A percentile compares a stretch with the other conserved stretches of the same genome.
Evolutionary conservation across 2,329 filamentous ascomycete species (phyloP).

Genomic region (Fusarium sp.): DNA sequence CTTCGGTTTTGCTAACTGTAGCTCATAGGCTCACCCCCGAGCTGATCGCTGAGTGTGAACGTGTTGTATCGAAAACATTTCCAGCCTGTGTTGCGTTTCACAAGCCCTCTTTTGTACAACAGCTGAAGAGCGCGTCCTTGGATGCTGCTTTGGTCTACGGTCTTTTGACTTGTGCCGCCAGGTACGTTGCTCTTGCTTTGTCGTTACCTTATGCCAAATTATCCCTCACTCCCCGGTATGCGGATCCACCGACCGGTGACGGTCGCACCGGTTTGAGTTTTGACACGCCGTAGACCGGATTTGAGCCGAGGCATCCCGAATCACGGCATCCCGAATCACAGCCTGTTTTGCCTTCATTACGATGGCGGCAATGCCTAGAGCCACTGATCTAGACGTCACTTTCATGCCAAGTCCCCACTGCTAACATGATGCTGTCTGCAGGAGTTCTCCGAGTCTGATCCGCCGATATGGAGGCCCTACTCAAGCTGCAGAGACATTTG

Average conservation of each 20-base stretch:
- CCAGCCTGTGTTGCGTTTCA: constrained; percentile 71
- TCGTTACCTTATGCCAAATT: not conserved
- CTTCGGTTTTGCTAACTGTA: constrained; percentile 39
- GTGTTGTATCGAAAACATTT: constrained; percentile 69
- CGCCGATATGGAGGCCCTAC: constrained; percentile 68
- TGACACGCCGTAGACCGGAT: constrained; percentile 26
- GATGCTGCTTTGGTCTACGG: constrained; percentile 68
- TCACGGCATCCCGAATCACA: constrained; percentile 25
- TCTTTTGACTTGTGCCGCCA: constrained; percentile 65
- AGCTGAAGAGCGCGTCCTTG: constrained; percentile 66
- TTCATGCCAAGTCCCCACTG: not conserved
- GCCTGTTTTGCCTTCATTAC: not conserved
- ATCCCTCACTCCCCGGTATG: constrained; percentile 35
- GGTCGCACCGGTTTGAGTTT: constrained; percentile 32
- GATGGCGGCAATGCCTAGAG: not conserved
- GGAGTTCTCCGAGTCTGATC: constrained; percentile 66
- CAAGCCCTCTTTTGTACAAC: constrained; percentile 70
- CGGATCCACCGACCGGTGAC: constrained; percentile 42
- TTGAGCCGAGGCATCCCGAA: constrained; percentile 39
- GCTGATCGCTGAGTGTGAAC: constrained; percentile 67
- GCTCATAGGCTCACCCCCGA: constrained; percentile 62
- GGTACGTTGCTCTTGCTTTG: constrained; percentile 57
- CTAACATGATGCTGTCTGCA: constrained; percentile 43
- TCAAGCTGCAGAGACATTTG: constrained; percentile 68
- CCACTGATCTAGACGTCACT: not conserved